A percentile compares a stretch with the other conserved stretches of the same genome.
Evolutionary conservation across 805 yeast genomes (phyloP).

Genomic region (Myxozyma udenii): DNA sequence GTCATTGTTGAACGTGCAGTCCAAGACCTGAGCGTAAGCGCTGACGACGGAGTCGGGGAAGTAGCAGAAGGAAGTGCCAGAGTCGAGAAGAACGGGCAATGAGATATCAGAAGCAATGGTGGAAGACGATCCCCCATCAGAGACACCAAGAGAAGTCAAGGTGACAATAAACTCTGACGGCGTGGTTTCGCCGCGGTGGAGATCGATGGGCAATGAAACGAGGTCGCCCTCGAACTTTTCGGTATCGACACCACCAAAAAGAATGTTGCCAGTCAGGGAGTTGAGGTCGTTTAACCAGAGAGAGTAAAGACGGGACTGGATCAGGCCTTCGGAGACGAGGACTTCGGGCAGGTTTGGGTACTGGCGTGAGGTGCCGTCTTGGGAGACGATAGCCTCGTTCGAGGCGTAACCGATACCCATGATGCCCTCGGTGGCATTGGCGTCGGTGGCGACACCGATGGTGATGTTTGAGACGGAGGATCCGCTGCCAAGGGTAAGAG

Average conservation of each 20-base stretch:
- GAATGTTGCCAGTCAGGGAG: conserved; percentile 33
- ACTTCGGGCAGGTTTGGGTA: conserved; percentile 68
- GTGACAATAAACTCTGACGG: conserved; percentile 26
- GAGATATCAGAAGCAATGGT: conserved; percentile 11
- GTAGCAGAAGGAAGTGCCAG: conserved; percentile 54
- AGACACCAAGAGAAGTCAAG: conserved; percentile 19
- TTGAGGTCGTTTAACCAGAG: conserved; percentile 50
- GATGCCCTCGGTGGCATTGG: conserved; percentile 60
- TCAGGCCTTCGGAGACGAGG: conserved; percentile 56
- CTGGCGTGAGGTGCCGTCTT: conserved; percentile 23
- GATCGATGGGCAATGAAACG: conserved; percentile 11
- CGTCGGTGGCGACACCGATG: conserved; percentile 68
- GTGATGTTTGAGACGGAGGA: conserved; percentile 51
- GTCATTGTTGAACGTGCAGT: conserved; percentile 41
- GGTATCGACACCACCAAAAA: conserved; percentile 55
- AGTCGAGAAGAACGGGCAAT: conserved; percentile 49
- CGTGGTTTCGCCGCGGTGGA: conserved; percentile 10
- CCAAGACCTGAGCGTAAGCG: conserved; percentile 39
- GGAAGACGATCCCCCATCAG: conserved; percentile 13
- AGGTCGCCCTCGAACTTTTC: conserved; percentile 47
- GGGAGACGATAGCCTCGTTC: conserved; percentile 35
- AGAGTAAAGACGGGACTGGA: conserved; percentile 56
- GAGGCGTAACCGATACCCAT: conserved; percentile 43
- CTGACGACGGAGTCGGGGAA: conserved; percentile 43
- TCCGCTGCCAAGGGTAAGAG: conserved; percentile 51